Percentiles rank a stretch among this genome's conserved stretches.
Evolutionary conservation across 345 rosid species (phyloP).

Genomic region (Physaria fendleri): DNA sequence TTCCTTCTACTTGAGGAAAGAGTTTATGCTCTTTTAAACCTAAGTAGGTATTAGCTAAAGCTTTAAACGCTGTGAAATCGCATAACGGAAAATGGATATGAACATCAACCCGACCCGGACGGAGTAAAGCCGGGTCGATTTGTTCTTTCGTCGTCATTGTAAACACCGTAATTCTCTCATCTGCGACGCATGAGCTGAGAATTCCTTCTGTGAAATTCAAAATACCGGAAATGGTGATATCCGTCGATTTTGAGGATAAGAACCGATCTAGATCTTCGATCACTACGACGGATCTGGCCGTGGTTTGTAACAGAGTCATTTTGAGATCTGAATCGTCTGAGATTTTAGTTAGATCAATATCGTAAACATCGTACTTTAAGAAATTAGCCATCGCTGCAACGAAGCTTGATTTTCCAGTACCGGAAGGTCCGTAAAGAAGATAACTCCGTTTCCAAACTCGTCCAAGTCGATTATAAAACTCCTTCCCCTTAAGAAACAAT

Average conservation of each 20-base stretch:
- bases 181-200: conserved; percentile 48
- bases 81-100: conserved; percentile 80
- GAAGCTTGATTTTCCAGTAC: conserved; percentile 77
- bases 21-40: conserved; percentile 87
- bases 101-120: conserved; percentile 84
- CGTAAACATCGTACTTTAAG: conserved; percentile 61
- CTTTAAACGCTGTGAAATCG: conserved; percentile 70
- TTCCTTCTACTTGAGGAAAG: conserved; percentile 77
- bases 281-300: conserved; percentile 41
- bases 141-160: conserved; percentile 56
- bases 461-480: conserved; percentile 60
- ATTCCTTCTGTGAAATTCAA: conserved; percentile 70
- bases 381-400: conserved; percentile 73
- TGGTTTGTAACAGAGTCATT: conserved; percentile 44
- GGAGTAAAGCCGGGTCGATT: conserved; percentile 50
- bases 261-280: conserved; percentile 70
- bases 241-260: conserved; percentile 43
- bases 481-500: conserved; percentile 53
- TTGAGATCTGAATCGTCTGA: conserved; percentile 54
- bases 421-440: conserved; percentile 64
- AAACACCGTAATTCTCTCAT: conserved; percentile 66
- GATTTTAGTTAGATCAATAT: conserved; percentile 52
- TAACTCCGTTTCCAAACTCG: conserved; percentile 77
- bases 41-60: conserved; percentile 57
- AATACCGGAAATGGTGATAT: conserved; percentile 27